Evolutionary conservation across 2,329 filamentous ascomycete species (phyloP), one percentile per base, ranked within the genome.

Genomic region (Trichophyton rubrum): DNA sequence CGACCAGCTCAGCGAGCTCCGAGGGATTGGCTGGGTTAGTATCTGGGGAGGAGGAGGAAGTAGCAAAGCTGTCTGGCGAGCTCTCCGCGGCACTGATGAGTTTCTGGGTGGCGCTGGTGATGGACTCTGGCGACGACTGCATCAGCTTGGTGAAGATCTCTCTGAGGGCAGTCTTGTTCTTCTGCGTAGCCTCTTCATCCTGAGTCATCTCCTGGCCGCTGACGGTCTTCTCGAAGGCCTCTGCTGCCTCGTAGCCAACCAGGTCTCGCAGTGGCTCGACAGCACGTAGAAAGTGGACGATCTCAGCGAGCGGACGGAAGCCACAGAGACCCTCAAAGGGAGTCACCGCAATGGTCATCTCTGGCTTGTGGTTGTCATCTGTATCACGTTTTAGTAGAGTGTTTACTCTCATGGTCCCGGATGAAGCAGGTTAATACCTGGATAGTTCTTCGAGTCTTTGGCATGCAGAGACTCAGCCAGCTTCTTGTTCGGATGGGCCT

Each of bases 351-450:
- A 99, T 96, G 64, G 93, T 91, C 93, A 99, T 99, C 77, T 99
- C 93, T 38, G 93, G 93, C 78, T 99, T 99, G 80, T 99, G 93
- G 78, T 99, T 99, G 78, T 97, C 92, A 79, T 99, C 90, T 74
- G 45, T 11, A 61, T 41, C n/a, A 43, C 3, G n/a, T 43, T 13
- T 41, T 43, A 43, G 40, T 17, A 17, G 40, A 7, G 11, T 43
- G 4, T 8, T 7, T 43, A 8, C 4, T 7, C n/a, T 4, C 15
- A 43, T 4, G 6, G n/a, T 6, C n/a, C n/a, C 7, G 3, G 11
- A 17, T n/a, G n/a, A 8, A 7, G 6, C 15, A 4, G 6, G 40
- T 17, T n/a, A n/a, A n/a, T 63, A 80, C 79, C 79, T 61, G 92
- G 93, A 72, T 99, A 99, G 79, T 99, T 95, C 76, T 89, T 89